phyloP scores from a whole-genome alignment of 768 basidiomycete genomes.

The Agaricus bisporus region DNA sequence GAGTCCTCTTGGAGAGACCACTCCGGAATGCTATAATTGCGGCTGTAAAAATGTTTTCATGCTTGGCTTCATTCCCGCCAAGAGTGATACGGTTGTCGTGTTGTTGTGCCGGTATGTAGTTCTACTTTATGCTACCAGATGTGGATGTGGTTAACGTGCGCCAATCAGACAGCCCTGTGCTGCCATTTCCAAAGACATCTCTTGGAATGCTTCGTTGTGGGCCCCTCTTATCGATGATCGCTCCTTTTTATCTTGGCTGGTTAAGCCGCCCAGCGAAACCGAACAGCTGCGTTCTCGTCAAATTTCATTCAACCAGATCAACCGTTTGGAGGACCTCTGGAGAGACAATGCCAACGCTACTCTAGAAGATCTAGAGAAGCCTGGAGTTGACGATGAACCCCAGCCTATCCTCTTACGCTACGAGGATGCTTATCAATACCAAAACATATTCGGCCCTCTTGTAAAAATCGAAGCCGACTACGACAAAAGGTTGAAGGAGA shows the following conservation, averaged over 20 bases:
- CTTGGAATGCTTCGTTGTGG: slow-evolving; percentile 98
- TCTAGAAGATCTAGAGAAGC: slow-evolving; percentile 94
- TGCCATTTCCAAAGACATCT: slow-evolving; percentile 94
- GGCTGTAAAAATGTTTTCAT: slow-evolving; percentile 99
- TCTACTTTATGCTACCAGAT: not conserved
- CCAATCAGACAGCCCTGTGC: slow-evolving; percentile 88
- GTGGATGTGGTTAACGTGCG: slow-evolving; percentile 1
- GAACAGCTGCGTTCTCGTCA: slow-evolving; percentile 96
- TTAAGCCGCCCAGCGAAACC: slow-evolving; percentile 93
- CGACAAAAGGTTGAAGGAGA: slow-evolving; percentile 95
- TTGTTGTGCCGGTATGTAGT: slow-evolving; percentile 82
- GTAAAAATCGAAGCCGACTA: slow-evolving; percentile 99
- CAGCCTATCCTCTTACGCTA: slow-evolving; percentile 87
- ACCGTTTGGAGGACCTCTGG: slow-evolving; percentile 96
- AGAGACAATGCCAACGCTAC: slow-evolving; percentile 93
- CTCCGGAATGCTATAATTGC: slow-evolving; percentile 98
- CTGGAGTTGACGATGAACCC: slow-evolving; percentile 96
- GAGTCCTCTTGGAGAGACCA: slow-evolving; percentile 92
- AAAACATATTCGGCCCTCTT: slow-evolving; percentile 98
- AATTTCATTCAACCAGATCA: slow-evolving; percentile 95
- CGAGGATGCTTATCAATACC: slow-evolving; percentile 99
- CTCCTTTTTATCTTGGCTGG: slow-evolving; percentile 98
- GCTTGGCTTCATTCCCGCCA: slow-evolving; percentile 98
- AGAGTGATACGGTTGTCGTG: slow-evolving; percentile 98
- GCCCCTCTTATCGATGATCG: slow-evolving; percentile 98